These are phyloP conservation scores for Talaromyces sp. DNA, from an alignment of 2,329 filamentous ascomycete species.

Conservation along the genomic window DNA sequence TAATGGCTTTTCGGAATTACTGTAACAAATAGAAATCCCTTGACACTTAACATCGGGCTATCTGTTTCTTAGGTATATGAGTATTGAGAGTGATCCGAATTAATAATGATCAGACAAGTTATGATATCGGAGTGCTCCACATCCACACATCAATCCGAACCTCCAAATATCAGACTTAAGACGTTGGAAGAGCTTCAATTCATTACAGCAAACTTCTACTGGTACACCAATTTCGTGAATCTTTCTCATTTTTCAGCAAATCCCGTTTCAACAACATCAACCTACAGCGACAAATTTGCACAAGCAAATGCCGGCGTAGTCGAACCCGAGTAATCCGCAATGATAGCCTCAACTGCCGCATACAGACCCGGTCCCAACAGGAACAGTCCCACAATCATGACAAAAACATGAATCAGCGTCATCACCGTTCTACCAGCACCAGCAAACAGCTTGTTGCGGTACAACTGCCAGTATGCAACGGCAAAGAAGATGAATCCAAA, in stretches of 20 bases:
- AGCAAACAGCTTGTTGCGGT: slow-evolving; percentile 40
- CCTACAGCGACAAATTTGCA: slow-evolving; percentile 48
- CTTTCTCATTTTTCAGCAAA: background rate
- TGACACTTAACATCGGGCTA: background rate
- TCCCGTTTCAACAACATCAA: background rate
- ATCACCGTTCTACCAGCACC: slow-evolving; percentile 37
- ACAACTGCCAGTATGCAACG: slow-evolving; percentile 49
- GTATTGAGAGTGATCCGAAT: background rate
- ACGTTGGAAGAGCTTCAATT: background rate
- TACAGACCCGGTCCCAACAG: slow-evolving; percentile 53
- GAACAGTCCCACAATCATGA: slow-evolving; percentile 49
- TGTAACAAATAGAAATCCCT: background rate
- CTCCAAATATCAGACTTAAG: background rate
- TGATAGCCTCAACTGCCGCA: slow-evolving; percentile 52
- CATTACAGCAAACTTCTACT: background rate
- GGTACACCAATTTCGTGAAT: background rate
- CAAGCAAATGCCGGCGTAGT: slow-evolving; percentile 51
- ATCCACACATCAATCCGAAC: background rate
- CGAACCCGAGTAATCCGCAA: slow-evolving; percentile 47
- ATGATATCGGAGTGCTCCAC: too few species aligned
- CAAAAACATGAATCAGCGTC: slow-evolving; percentile 46
- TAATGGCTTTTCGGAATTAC: background rate
- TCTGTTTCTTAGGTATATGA: background rate
- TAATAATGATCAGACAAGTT: too few species aligned
- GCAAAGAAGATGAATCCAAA: slow-evolving; percentile 54